phyloP scores from a whole-genome alignment of 345 rosid genomes.

The Linum usitatissimum region DNA sequence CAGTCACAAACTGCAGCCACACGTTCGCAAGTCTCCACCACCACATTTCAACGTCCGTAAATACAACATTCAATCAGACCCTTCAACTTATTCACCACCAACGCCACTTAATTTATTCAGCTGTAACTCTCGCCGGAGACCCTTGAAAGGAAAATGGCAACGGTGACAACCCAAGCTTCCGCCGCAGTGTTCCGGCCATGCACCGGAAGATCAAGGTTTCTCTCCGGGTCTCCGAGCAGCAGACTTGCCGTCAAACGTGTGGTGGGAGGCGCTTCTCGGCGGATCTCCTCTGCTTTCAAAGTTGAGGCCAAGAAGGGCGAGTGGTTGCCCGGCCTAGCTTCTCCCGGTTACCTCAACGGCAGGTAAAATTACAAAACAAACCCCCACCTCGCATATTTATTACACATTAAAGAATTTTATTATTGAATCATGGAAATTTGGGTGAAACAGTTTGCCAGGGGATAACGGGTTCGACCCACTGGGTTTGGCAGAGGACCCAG shows the following conservation, averaged over 20 bases:
- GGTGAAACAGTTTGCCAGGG: slow-evolving; percentile 60
- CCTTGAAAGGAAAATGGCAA: slow-evolving; percentile 40
- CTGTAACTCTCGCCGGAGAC: slow-evolving; percentile 1
- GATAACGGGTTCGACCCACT: slow-evolving; percentile 96
- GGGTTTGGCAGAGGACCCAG: slow-evolving; percentile 87
- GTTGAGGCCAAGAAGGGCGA: slow-evolving; percentile 91
- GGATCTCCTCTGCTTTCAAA: slow-evolving; percentile 28
- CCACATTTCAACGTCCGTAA: neutral
- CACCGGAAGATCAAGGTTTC: slow-evolving; percentile 47
- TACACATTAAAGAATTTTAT: neutral
- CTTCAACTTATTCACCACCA: neutral
- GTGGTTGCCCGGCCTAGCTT: slow-evolving; percentile 75
- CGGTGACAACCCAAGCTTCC: slow-evolving; percentile 79
- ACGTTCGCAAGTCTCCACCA: slow-evolving; percentile 1
- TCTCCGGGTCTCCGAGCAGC: slow-evolving; percentile 45
- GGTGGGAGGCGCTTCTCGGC: no score
- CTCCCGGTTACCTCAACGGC: slow-evolving; percentile 74
- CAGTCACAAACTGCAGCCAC: slow-evolving; percentile 27
- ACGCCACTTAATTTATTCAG: neutral
- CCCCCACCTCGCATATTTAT: neutral
- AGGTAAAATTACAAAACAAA: slow-evolving; percentile 35
- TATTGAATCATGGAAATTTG: no score
- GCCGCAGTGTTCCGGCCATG: slow-evolving; percentile 72
- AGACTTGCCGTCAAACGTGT: slow-evolving; percentile 31
- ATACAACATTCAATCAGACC: neutral